Conservation (phyloP, 2,329 filamentous ascomycete species). For the Calycina herbarum region DNA sequence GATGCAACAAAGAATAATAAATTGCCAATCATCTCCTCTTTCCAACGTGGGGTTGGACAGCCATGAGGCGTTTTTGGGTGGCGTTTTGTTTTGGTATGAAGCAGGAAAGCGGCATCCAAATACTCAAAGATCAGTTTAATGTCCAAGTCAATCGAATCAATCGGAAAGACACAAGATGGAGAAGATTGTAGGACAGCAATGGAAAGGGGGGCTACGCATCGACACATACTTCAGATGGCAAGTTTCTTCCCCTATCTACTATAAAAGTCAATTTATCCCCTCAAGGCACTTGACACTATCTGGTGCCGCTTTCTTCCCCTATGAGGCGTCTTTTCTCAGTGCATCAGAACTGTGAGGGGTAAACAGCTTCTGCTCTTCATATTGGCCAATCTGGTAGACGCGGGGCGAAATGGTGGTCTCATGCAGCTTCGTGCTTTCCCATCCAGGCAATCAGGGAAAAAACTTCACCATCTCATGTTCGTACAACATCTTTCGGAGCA, state of each 20-base stretch:
- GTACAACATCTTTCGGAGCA: neutral
- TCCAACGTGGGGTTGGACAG: neutral
- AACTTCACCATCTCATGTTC: neutral
- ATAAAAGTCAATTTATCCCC: neutral
- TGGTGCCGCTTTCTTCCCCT: neutral
- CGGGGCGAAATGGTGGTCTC: neutral
- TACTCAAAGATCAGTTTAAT: neutral
- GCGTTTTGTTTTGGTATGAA: neutral
- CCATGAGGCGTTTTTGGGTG: neutral
- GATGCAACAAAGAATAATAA: neutral
- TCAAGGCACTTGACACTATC: neutral
- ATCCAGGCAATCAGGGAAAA: neutral
- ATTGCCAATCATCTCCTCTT: neutral
- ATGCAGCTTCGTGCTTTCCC: constrained; percentile 1
- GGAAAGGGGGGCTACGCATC: neutral
- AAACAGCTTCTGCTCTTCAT: neutral
- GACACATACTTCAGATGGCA: neutral
- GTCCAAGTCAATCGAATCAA: neutral
- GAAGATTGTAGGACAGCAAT: neutral
- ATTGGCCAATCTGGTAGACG: neutral
- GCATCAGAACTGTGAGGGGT: constrained; percentile 6
- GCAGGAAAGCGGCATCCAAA: neutral
- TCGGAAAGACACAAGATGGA: neutral
- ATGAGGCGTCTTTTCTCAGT: neutral
- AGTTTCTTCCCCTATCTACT: neutral